phyloP scores from a whole-genome alignment of 306 rosid genomes.

The Vigna angularis region DNA sequence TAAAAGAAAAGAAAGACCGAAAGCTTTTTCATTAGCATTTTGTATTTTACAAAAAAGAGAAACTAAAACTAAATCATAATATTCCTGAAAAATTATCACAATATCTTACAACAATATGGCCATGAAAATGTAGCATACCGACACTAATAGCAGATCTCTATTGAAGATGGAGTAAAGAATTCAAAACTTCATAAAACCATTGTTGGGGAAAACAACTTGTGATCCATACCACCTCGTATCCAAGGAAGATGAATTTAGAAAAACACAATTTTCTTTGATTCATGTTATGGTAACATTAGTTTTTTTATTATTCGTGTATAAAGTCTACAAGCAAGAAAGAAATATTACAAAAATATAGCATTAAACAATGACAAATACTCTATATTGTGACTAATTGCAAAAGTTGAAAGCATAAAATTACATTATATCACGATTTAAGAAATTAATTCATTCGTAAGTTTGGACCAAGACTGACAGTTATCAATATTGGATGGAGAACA shows the following conservation, averaged over 20 bases:
- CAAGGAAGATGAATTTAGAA: conserved; percentile 26
- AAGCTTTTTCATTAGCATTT: too few relatives aligned
- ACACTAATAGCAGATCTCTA: conserved; percentile 15
- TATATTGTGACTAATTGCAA: conserved; percentile 7
- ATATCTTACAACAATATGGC: background rate
- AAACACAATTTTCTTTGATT: conserved; percentile 31
- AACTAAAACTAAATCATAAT: too few relatives aligned
- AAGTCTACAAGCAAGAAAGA: background rate
- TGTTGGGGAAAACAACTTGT: conserved; percentile 22
- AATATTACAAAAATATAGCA: conserved; percentile 3
- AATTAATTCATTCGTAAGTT: conserved; percentile 10
- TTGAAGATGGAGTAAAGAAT: conserved; percentile 28
- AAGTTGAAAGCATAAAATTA: background rate
- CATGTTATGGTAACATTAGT: conserved; percentile 11
- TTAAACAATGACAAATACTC: conserved; percentile 8
- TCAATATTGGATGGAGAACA: background rate
- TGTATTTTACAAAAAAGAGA: too few relatives aligned
- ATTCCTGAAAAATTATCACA: too few relatives aligned
- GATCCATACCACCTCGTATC: conserved; percentile 20
- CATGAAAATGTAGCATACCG: too few relatives aligned
- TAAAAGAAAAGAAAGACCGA: too few relatives aligned
- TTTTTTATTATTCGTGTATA: background rate
- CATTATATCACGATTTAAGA: conserved; percentile 18
- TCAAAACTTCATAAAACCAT: conserved; percentile 3
- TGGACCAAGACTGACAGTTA: background rate